Base-by-base conservation (phyloP, 768 basidiomycete species). In the Clavaria fumosa region DNA sequence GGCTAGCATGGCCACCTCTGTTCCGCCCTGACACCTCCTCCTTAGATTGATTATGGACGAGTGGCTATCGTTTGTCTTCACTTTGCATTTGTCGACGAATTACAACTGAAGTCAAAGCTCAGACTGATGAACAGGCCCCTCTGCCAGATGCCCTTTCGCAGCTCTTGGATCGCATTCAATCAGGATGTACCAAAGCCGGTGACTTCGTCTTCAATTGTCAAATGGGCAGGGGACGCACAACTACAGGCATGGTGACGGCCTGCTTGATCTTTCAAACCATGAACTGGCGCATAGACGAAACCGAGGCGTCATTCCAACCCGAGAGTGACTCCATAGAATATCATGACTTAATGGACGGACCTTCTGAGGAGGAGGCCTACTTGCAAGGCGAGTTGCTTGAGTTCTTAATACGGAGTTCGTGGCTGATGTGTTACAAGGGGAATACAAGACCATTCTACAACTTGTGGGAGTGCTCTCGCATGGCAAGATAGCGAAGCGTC, bases 71-170 rank as follows among this genome's bases (percentile, higher is more conserved):
- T 90, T 52, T 47, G 80, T 61, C 5, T 17, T 18, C 14, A 9
- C n/a, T 28, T 35, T 19, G 12, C 17, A 10, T n/a, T n/a, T 31
- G 41, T 6, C 14, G 15, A 35, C 17, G 11, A n/a, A n/a, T n/a
- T n/a, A n/a, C n/a, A n/a, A n/a, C n/a, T n/a, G n/a, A n/a, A n/a
- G n/a, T n/a, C n/a, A n/a, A n/a, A n/a, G n/a, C n/a, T 4, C 45
- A 91, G 85, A 96, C 90, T 5, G 93, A 97, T 48, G 93, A 99
- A 53, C 91, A 93, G 60, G 88, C 91, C 0, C 93, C 93, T 1
- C 65, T 97, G 12, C 95, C 95, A 0, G 81, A 67, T 28, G 86
- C 88, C 4, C 69, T 96, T 14, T 73, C 68, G 15, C 77, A 81
- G 37, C 64, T 99, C 28, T 61, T 93, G 19, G 70, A 75, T 18